phyloP scores from a whole-genome alignment of 1,139 yeast species.

The Ogataea hybrid region DNA sequence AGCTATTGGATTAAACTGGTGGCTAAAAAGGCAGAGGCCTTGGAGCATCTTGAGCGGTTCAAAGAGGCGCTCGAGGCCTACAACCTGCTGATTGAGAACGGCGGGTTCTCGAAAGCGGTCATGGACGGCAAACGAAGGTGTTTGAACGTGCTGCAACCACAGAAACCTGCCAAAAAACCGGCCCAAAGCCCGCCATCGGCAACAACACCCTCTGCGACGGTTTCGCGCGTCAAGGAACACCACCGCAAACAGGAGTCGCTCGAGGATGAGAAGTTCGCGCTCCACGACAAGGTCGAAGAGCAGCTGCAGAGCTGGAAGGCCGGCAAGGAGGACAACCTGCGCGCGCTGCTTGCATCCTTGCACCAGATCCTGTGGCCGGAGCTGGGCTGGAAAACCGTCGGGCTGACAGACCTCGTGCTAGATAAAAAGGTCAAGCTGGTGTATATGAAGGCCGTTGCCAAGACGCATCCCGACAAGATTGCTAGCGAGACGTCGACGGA shows the following conservation, averaged over 20 bases:
- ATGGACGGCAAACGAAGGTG: conserved; percentile 87
- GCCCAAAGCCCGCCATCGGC: conserved; percentile 26
- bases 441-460: conserved; percentile 91
- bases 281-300: conserved; percentile 60
- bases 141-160: conserved; percentile 54
- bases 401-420: conserved; percentile 73
- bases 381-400: conserved; percentile 59
- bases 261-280: conserved; percentile 54
- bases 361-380: conserved; percentile 63
- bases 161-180: conserved; percentile 18
- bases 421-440: conserved; percentile 87
- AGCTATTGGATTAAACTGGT: conserved; percentile 74
- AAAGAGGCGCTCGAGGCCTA: conserved; percentile 62
- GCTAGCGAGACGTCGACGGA: conserved; percentile 55
- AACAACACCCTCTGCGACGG: conserved; percentile 32
- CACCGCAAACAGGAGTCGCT: conserved; percentile 45
- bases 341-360: conserved; percentile 69
- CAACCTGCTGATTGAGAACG: conserved; percentile 60
- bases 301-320: conserved; percentile 61
- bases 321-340: conserved; percentile 75
- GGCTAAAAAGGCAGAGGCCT: conserved; percentile 74
- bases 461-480: conserved; percentile 92
- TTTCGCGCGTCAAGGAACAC: conserved; percentile 46
- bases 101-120: conserved; percentile 59
- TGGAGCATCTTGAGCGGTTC: conserved; percentile 74